Evolutionary conservation across 805 yeast genomes (phyloP).

Genomic region (Kuraishia borneana): DNA sequence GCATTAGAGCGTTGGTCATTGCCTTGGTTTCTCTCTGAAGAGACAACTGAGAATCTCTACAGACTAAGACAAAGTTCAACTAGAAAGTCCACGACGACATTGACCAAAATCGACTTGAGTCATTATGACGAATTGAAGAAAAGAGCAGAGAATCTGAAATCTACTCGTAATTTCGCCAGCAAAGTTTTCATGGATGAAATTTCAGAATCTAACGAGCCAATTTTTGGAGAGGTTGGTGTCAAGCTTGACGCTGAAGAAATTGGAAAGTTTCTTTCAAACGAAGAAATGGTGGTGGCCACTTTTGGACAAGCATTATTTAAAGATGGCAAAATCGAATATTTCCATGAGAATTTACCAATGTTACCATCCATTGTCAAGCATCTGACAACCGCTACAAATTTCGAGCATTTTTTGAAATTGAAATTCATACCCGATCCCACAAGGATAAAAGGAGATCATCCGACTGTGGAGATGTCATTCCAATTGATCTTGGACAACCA

Average conservation of each 20-base stretch:
- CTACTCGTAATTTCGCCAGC: background rate
- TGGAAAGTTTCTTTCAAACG: background rate
- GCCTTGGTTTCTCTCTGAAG: background rate
- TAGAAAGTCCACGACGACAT: background rate
- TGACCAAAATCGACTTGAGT: background rate
- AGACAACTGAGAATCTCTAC: background rate
- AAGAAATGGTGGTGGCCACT: background rate
- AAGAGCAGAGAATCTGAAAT: background rate
- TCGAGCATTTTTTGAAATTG: slow-evolving; percentile 15
- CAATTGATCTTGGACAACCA: slow-evolving; percentile 8
- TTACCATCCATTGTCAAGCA: background rate
- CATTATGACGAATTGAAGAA: background rate
- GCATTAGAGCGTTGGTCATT: background rate
- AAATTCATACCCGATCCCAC: slow-evolving; percentile 21
- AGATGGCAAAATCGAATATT: background rate
- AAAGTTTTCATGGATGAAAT: background rate
- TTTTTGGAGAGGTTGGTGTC: background rate
- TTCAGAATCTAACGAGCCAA: background rate
- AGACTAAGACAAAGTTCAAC: background rate
- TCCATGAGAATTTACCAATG: background rate
- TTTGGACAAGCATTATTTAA: background rate
- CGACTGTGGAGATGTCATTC: slow-evolving; percentile 20
- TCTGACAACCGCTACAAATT: slow-evolving; percentile 3
- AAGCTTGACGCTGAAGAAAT: background rate
- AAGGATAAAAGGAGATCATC: slow-evolving; percentile 12